Conservation (phyloP, 805 yeast genomes). For the Metschnikowia similis region DNA sequence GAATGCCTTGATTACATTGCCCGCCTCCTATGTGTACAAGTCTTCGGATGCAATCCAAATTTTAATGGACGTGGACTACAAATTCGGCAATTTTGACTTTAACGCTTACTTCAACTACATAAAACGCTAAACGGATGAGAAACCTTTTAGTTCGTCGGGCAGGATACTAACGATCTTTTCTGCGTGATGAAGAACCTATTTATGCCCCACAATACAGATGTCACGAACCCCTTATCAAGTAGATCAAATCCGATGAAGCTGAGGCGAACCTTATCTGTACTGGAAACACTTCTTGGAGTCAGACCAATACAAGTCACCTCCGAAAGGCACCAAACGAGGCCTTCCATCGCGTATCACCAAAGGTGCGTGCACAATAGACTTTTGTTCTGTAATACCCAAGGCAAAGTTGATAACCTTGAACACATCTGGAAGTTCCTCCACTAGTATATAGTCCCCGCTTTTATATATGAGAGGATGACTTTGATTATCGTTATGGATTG, state of each 20-base stretch:
- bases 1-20: constrained; percentile 40
- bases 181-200: background rate
- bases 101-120: constrained; percentile 41
- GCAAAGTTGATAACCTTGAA: constrained; percentile 7
- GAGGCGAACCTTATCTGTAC: background rate
- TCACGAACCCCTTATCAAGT: background rate
- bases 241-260: background rate
- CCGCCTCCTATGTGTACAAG: constrained; percentile 48
- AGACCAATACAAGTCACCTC: background rate
- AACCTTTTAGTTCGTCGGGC: background rate
- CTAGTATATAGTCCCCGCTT: constrained; percentile 6
- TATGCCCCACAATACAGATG: background rate
- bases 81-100: constrained; percentile 53
- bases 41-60: constrained; percentile 58
- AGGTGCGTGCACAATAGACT: background rate
- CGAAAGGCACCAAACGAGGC: constrained; percentile 2
- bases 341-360: background rate
- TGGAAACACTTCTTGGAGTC: background rate
- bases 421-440: constrained; percentile 10
- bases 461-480: constrained; percentile 12
- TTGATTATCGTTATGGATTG: constrained; percentile 13
- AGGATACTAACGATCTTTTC: background rate
- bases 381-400: background rate
- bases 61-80: constrained; percentile 59
- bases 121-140: constrained; percentile 14